Base-by-base conservation (phyloP, 1,139 yeast species). In the Yamadazyma spencermartinsiae region DNA sequence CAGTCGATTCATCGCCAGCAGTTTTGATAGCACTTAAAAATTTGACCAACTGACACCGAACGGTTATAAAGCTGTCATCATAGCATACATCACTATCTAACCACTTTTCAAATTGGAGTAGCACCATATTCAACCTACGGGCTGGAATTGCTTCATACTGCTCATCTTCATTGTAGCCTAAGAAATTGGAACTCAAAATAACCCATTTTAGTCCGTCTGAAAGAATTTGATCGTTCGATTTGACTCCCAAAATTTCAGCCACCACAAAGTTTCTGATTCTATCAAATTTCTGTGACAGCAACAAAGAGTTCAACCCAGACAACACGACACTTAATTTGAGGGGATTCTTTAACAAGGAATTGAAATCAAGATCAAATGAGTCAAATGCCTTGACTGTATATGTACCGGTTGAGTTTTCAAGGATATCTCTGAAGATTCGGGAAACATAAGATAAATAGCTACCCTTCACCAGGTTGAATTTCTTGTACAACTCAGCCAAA, bases 191-290 rank as follows among this genome's bases (percentile, higher is more conserved):
- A 34, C 82, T 61, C n/a, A 80, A 53, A 1, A 79, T 60, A 4
- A 85, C 43, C 60, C 74, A 70, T 29, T 55, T 59, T 29, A 78
- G 54, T 0, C 84, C 85, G 2, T 54, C 54, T 1, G 52, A 39
- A 5, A 70, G 41, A 10, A 80, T 67, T 4, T 50, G 37, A 1
- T 62, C 53, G 2, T 69, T 51, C 4, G 33, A 30, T 35, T 63
- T 68, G 1, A 74, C 64, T 1, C 88, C 86, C 38, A 85, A 63
- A 21, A 85, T 58, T 45, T 82, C 89, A 1, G 90, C 79, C 9
- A 81, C 79, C n/a, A 77, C 65, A 43, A 69, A 70, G 46, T 80
- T 83, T 44, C 88, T 72, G n/a, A 77, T 49, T 44, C 81, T 68
- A 18, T 74, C 82, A 38, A 74, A 65, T 2, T 60, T 46, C 2